These are phyloP conservation scores for Cadophora sp. DNA, from an alignment of 2,329 filamentous ascomycete genomes.

Conservation along the genomic window DNA sequence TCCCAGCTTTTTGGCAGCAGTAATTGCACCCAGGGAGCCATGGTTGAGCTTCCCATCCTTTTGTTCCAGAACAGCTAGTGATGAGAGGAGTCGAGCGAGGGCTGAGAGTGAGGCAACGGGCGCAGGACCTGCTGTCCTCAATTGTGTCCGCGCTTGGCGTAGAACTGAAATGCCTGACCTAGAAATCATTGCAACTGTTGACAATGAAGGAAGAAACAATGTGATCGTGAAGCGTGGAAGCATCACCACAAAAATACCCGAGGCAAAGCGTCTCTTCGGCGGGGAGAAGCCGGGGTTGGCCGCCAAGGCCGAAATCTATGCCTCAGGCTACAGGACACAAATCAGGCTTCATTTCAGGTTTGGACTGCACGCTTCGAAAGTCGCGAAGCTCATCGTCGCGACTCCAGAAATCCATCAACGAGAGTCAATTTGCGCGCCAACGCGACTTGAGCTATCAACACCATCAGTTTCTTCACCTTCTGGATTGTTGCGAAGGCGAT, in stretches of 20 bases:
- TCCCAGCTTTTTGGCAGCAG: slow-evolving; percentile 85
- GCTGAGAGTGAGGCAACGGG: slow-evolving; percentile 54
- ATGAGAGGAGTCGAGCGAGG: slow-evolving; percentile 77
- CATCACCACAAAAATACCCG: slow-evolving; percentile 25
- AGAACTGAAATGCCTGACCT: slow-evolving; percentile 39
- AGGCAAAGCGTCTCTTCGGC: slow-evolving; percentile 26
- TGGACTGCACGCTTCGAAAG: neutral
- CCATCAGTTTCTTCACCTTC: neutral
- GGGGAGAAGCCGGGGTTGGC: neutral
- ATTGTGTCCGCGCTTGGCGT: slow-evolving; percentile 48
- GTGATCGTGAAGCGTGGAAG: slow-evolving; percentile 1
- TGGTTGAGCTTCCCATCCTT: slow-evolving; percentile 84
- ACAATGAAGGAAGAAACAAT: slow-evolving; percentile 17
- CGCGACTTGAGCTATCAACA: slow-evolving; percentile 31
- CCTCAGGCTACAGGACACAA: slow-evolving; percentile 10
- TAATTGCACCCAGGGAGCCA: slow-evolving; percentile 83
- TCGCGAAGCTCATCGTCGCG: slow-evolving; percentile 25
- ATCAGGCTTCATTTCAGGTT: neutral
- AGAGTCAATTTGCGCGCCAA: slow-evolving; percentile 33
- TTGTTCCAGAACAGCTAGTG: slow-evolving; percentile 91
- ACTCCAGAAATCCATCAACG: slow-evolving; percentile 32
- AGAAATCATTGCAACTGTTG: slow-evolving; percentile 44
- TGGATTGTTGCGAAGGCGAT: slow-evolving; percentile 8
- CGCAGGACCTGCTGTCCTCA: slow-evolving; percentile 50
- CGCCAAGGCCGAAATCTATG: neutral